Evolutionary conservation across 192 early-diverging fungal genomes (phyloP).

Genomic region (Powellomyces hirtus): DNA sequence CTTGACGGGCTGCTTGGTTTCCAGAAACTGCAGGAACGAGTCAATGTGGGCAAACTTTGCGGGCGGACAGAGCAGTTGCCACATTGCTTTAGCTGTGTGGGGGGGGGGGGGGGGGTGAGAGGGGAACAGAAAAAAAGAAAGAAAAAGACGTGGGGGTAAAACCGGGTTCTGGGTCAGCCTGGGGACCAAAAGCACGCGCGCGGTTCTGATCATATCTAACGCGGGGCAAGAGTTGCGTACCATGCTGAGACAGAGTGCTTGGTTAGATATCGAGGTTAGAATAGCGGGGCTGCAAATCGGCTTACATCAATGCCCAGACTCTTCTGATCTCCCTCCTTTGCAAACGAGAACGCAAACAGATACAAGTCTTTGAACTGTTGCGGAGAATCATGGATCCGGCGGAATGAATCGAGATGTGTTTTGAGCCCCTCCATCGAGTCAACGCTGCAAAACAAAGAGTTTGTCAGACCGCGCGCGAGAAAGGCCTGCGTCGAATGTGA

Average conservation of each 20-base stretch:
- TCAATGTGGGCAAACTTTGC: conserved; percentile 40
- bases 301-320: conserved; percentile 58
- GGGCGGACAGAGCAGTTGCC: conserved; percentile 47
- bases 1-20: conserved; percentile 45
- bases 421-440: conserved; percentile 18
- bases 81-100: conserved; percentile 55
- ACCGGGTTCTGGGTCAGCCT: too few relatives aligned
- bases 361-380: conserved; percentile 60
- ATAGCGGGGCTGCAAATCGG: too few relatives aligned
- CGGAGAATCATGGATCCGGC: conserved; percentile 19
- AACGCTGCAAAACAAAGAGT: too few relatives aligned
- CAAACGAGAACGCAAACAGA: conserved; percentile 60
- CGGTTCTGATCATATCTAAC: too few relatives aligned
- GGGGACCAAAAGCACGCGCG: too few relatives aligned
- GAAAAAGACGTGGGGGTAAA: too few relatives aligned
- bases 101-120: too few relatives aligned
- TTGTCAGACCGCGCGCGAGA: too few relatives aligned
- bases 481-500: background rate
- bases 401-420: background rate
- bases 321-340: conserved; percentile 62
- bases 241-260: too few relatives aligned
- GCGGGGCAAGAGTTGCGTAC: too few relatives aligned
- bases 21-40: conserved; percentile 51
- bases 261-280: too few relatives aligned
- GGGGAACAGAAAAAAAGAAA: too few relatives aligned